phyloP scores from a whole-genome alignment of 2,329 filamentous ascomycete genomes.

The Calonectria ilicicola region DNA sequence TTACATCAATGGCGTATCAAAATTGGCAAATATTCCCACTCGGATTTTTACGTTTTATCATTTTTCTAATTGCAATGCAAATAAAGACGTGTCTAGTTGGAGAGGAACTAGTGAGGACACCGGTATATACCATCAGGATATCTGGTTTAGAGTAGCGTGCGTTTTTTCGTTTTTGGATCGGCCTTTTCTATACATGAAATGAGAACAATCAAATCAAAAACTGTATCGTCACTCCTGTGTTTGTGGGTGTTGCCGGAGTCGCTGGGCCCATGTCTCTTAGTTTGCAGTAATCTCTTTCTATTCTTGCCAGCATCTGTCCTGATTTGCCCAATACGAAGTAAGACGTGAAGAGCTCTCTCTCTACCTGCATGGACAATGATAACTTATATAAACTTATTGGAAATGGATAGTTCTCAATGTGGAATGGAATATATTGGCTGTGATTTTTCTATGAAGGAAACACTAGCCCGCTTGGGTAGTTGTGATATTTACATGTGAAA shows the following conservation, averaged over 20 bases:
- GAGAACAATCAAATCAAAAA: not conserved
- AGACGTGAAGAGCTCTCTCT: too few relatives aligned
- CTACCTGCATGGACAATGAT: too few relatives aligned
- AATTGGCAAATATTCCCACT: constrained; percentile 32
- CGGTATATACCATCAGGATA: constrained; percentile 28
- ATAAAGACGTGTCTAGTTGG: constrained; percentile 5
- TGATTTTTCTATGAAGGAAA: not conserved
- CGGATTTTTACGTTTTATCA: constrained; percentile 30
- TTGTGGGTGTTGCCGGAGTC: not conserved
- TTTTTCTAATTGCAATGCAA: constrained; percentile 25
- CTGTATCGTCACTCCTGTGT: not conserved
- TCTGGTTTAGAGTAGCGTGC: constrained; percentile 29
- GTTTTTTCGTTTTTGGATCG: not conserved
- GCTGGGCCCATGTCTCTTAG: not conserved
- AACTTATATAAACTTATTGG: too few relatives aligned
- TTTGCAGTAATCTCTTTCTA: not conserved
- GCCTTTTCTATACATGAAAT: not conserved
- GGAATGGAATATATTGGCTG: not conserved
- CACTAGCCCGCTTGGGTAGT: not conserved
- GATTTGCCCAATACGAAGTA: not conserved
- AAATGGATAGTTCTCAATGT: too few relatives aligned
- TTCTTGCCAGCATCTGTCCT: not conserved
- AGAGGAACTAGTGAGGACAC: constrained; percentile 15
- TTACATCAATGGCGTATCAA: constrained; percentile 38
- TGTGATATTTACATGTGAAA: not conserved